Evolutionary conservation across 176 grass and related monocot genomes (phyloP), one percentile per base, ranked within the genome.

Genomic region (Tillandsia fasciculata): DNA sequence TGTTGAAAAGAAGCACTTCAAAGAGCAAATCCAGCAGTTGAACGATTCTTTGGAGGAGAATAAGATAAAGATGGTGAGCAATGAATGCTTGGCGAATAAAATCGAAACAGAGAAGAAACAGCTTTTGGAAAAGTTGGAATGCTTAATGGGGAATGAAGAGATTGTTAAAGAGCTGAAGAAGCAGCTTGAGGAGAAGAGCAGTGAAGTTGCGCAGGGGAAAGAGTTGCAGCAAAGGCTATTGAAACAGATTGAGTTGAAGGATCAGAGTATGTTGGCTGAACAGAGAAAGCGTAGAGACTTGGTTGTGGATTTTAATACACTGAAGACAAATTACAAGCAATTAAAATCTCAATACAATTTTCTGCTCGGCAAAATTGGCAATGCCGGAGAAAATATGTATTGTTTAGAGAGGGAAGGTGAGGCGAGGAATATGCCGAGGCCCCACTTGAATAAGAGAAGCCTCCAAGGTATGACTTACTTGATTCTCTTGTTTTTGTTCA

Each of bases 271-370:
- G 51, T 49, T 74, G 64, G 67, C 63, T 27, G 93, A 90, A 64
- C 79, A 90, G 83, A 81, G 65, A 72, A 92, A 83, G 82, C 26
- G 70, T 51, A 85, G 27, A 29, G 66, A 64, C 20, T 63, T 79
- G 69, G 27, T 83, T 33, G 68, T 74, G 52, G 78, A 90, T 66
- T 84, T 59, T 63, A 75, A 70, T 71, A 79, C 51, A 10, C 73
- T 92, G 23, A 92, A 80, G 53, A 76, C 65, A 59, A 77, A 27
- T 27, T 92, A 83, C 74, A 87, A 82, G 66, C 50, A 85, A 18
- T 71, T 91, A 52, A 91, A 96, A 74, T 83, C 87, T 49, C 79
- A 91, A 74, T 81, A 87, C 77, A 85, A 10, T 66, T 90, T 78
- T 75, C 73, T 87, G 74, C n/a, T 86, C 70, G 78, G 72, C 53